Evolutionary conservation across 2,329 filamentous ascomycete genomes (phyloP).

Genomic region (Chrysosporium keratinophilum): DNA sequence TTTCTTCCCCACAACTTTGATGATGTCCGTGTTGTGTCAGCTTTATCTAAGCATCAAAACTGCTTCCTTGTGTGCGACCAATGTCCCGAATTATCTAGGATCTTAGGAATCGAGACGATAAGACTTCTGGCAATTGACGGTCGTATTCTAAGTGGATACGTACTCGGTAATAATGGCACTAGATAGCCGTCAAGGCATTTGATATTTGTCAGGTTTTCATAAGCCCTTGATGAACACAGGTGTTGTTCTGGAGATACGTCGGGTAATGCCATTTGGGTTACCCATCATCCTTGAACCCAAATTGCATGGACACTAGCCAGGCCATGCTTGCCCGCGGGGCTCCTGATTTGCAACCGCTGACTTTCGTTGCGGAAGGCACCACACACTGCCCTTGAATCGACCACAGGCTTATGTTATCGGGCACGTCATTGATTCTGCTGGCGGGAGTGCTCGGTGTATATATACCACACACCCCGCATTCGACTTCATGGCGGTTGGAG

Average conservation of each 20-base stretch:
- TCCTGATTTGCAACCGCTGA: too few species aligned
- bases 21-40: not conserved
- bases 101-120: not conserved
- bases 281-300: not conserved
- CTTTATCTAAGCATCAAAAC: slow-evolving; percentile 6
- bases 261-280: too few species aligned
- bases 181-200: not conserved
- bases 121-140: not conserved
- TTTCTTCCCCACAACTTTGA: too few species aligned
- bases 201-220: slow-evolving; percentile 6
- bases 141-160: too few species aligned
- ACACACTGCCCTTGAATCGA: not conserved
- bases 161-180: too few species aligned
- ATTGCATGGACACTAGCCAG: not conserved
- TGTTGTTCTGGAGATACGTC: too few species aligned
- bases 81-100: not conserved
- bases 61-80: not conserved
- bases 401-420: not conserved
- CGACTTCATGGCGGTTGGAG: not conserved
- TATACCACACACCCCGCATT: not conserved
- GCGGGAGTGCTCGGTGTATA: not conserved
- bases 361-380: too few species aligned
- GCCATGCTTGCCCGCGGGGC: too few species aligned
- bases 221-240: not conserved
- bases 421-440: slow-evolving; percentile 8